A percentile compares a stretch with the other conserved stretches of the same genome.
Conservation (phyloP, 176 grass and related monocot species). For the Musa troglodytarum region DNA sequence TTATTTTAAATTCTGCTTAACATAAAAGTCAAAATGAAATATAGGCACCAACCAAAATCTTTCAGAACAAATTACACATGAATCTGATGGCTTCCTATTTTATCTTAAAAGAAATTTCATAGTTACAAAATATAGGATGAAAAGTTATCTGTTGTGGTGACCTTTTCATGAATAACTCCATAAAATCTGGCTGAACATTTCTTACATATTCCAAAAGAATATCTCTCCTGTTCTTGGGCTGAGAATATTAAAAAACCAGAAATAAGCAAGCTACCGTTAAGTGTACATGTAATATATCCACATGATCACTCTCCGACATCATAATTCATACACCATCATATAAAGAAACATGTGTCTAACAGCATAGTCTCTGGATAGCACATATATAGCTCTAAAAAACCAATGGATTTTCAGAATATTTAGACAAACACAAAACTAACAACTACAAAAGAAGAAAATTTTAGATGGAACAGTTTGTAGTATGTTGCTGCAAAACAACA, state of each 20-base stretch:
- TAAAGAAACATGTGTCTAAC: no score
- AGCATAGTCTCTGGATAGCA: no score
- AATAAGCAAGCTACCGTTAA: conserved; percentile 13
- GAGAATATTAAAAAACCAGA: conserved; percentile 15
- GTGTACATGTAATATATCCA: background rate
- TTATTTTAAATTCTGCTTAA: background rate
- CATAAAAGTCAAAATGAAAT: background rate
- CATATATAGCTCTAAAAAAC: no score
- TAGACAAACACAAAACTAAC: no score
- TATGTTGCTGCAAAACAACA: no score
- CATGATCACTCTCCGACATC: background rate
- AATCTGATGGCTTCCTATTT: background rate
- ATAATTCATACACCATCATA: no score
- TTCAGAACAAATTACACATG: background rate
- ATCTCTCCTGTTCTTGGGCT: conserved; percentile 70
- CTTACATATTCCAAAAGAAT: conserved; percentile 90
- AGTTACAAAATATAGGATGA: background rate
- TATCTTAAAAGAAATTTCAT: background rate
- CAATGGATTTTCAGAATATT: no score
- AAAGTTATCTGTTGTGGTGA: conserved; percentile 60
- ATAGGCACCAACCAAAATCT: background rate
- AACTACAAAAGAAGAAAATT: no score
- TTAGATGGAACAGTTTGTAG: no score
- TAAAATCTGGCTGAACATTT: conserved; percentile 85
- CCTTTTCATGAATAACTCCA: conserved; percentile 88